Conservation (phyloP, 1,139 yeast species). For the Scheffersomyces segobiensis region DNA sequence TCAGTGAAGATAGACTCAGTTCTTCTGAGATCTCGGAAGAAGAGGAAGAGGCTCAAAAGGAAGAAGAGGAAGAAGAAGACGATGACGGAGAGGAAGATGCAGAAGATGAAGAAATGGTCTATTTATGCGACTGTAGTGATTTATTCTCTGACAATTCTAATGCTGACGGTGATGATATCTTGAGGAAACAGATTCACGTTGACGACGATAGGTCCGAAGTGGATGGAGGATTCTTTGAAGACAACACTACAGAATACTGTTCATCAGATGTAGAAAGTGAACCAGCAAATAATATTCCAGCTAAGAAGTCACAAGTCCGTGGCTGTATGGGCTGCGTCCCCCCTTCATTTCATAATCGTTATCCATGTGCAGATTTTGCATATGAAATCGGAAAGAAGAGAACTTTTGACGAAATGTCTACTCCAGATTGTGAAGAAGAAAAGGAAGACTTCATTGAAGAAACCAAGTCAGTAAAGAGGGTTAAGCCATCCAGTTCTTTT, state of each 20-base stretch:
- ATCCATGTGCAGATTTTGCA: not conserved
- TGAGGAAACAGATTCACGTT: not conserved
- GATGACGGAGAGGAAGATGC: constrained; percentile 5
- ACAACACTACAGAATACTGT: not conserved
- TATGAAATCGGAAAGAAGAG: not conserved
- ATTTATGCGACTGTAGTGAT: not conserved
- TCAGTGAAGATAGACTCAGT: not conserved
- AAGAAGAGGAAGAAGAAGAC: not conserved
- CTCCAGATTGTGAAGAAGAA: constrained; percentile 1
- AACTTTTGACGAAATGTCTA: not conserved
- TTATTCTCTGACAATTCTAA: not conserved
- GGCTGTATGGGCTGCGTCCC: not conserved
- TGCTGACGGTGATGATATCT: not conserved
- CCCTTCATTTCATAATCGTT: not conserved
- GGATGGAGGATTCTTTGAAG: not conserved
- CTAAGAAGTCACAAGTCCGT: not conserved
- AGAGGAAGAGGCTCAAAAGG: constrained; percentile 1
- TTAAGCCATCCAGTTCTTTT: constrained; percentile 6
- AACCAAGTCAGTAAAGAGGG: not conserved
- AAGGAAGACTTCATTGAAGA: constrained; percentile 4
- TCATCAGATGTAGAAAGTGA: not conserved
- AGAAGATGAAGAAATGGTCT: not conserved
- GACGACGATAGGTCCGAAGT: not conserved
- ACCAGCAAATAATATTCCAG: not conserved
- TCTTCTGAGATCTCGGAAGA: not conserved